Evolutionary conservation across 2,329 filamentous ascomycete genomes (phyloP).

Genomic region (Talaromyces piceae): DNA sequence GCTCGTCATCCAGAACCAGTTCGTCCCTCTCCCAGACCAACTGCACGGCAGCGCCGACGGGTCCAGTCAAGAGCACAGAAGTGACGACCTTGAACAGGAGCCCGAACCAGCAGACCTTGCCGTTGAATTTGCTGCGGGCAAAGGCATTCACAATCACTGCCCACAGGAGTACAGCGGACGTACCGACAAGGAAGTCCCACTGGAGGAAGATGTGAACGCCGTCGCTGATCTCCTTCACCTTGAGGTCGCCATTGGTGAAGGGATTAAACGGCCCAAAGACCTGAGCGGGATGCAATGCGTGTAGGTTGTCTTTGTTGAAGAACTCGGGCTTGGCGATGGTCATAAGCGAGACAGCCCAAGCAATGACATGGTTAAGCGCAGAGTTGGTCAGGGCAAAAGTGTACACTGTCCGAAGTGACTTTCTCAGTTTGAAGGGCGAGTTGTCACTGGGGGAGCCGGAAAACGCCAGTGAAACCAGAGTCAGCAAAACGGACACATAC

Average conservation of each 20-base stretch:
- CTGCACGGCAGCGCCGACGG: constrained; percentile 37
- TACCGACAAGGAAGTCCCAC: constrained; percentile 43
- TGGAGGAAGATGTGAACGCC: constrained; percentile 42
- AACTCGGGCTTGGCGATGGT: constrained; percentile 29
- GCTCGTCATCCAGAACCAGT: constrained; percentile 18
- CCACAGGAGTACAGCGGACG: constrained; percentile 40
- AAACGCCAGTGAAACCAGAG: constrained; percentile 18
- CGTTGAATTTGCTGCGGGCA: constrained; percentile 22
- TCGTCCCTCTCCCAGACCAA: constrained; percentile 47
- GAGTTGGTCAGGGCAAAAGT: constrained; percentile 35
- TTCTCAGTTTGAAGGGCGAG: constrained; percentile 25
- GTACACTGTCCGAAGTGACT: constrained; percentile 21
- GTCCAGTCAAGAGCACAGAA: constrained; percentile 35
- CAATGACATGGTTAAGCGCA: constrained; percentile 33
- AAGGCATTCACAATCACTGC: constrained; percentile 30
- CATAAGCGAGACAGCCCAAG: constrained; percentile 34
- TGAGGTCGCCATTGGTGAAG: constrained; percentile 21
- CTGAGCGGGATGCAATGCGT: constrained; percentile 29
- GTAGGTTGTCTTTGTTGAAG: constrained; percentile 25
- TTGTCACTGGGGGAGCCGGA: neutral
- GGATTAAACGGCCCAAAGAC: constrained; percentile 33
- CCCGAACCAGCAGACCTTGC: constrained; percentile 17
- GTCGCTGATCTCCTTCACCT: constrained; percentile 29
- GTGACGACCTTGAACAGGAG: constrained; percentile 28
- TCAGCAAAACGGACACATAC: constrained; percentile 37